phyloP scores from a whole-genome alignment of 2,329 filamentous ascomycete genomes.

The Fonsecaea nubica region DNA sequence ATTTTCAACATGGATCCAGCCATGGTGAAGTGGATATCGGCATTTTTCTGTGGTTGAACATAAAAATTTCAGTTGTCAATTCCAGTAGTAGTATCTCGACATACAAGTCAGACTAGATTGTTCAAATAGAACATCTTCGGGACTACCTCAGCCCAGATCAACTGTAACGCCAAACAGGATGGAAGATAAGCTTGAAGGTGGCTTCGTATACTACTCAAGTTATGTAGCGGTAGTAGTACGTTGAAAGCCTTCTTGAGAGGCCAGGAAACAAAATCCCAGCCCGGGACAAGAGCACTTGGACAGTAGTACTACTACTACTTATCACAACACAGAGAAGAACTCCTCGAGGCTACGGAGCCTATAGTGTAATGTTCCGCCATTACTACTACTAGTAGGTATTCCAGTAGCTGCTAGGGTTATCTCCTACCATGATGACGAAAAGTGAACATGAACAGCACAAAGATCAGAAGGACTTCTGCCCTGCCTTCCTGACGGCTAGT shows the following conservation, averaged over 20 bases:
- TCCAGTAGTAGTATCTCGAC: too few species aligned
- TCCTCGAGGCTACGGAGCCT: slow-evolving; percentile 59
- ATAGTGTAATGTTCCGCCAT: slow-evolving; percentile 69
- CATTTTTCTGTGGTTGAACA: background rate
- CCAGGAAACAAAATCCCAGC: too few species aligned
- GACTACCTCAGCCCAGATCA: too few species aligned
- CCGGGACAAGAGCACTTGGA: too few species aligned
- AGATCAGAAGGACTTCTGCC: slow-evolving; percentile 41
- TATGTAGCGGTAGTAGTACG: slow-evolving; percentile 51
- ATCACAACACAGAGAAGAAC: slow-evolving; percentile 66
- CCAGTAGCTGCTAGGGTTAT: too few species aligned
- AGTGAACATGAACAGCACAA: slow-evolving; percentile 66
- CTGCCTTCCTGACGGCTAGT: slow-evolving; percentile 74
- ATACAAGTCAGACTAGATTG: too few species aligned
- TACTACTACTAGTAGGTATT: too few species aligned
- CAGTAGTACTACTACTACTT: background rate
- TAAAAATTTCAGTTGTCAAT: too few species aligned
- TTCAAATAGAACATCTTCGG: too few species aligned
- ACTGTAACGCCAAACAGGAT: too few species aligned
- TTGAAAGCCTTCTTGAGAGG: slow-evolving; percentile 76
- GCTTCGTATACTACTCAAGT: too few species aligned
- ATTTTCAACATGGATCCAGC: background rate
- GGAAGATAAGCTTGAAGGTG: too few species aligned
- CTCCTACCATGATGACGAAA: slow-evolving; percentile 81
- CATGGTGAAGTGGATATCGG: background rate